phyloP scores from a whole-genome alignment of 2,329 filamentous ascomycete species.

The Stemphylium vesicarium region DNA sequence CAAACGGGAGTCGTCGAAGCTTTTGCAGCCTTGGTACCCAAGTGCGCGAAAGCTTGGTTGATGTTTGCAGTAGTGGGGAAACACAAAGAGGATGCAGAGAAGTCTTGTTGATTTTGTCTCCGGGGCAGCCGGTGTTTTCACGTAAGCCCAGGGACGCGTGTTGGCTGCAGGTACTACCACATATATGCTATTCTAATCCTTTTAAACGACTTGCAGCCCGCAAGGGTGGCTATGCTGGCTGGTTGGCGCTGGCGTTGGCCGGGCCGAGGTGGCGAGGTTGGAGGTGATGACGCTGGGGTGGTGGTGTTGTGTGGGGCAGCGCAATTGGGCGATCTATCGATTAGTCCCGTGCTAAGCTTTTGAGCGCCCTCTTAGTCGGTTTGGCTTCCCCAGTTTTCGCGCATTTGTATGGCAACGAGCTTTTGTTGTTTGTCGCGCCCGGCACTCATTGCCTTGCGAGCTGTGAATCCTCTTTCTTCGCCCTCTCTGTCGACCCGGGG shows the following conservation, averaged over 20 bases:
- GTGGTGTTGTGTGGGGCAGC: neutral
- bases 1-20: neutral
- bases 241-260: neutral
- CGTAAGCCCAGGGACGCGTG: neutral
- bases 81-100: neutral
- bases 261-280: neutral
- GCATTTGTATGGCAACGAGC: neutral
- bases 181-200: neutral
- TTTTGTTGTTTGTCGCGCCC: neutral
- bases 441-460: neutral
- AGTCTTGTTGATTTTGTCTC: neutral
- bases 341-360: slow-evolving; percentile 1
- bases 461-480: neutral
- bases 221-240: too few relatives aligned
- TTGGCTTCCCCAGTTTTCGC: slow-evolving; percentile 1
- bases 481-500: too few relatives aligned
- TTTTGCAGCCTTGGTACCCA: neutral
- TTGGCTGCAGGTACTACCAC: neutral
- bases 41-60: neutral
- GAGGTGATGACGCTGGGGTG: neutral
- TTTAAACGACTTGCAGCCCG: neutral
- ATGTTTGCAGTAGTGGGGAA: neutral
- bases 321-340: neutral
- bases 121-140: neutral
- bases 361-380: neutral